phyloP scores from a whole-genome alignment of 2,329 filamentous ascomycete species.

The Cytospora mali region DNA sequence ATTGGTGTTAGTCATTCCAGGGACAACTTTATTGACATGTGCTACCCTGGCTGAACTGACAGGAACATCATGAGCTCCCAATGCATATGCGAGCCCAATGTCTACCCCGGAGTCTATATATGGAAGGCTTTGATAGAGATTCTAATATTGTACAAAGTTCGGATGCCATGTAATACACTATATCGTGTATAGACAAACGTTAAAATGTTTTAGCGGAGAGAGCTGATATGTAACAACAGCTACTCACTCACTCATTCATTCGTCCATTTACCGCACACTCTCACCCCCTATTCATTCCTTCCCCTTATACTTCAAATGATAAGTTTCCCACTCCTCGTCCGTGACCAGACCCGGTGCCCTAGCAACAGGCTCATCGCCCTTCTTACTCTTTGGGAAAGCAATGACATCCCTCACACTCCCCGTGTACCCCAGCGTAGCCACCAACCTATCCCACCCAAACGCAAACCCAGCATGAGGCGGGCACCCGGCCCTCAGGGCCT shows the following conservation, averaged over 20 bases:
- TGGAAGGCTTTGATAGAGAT: too few species aligned
- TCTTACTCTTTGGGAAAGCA: slow-evolving; percentile 92
- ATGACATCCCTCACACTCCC: slow-evolving; percentile 89
- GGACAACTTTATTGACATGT: neutral
- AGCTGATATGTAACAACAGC: neutral
- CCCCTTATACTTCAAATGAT: slow-evolving; percentile 42
- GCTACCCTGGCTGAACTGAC: too few species aligned
- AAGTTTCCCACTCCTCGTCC: slow-evolving; percentile 53
- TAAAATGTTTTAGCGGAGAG: neutral
- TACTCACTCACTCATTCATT: neutral
- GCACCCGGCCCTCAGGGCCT: slow-evolving; percentile 81
- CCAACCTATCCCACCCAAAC: slow-evolving; percentile 84
- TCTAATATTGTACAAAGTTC: neutral
- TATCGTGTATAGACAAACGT: neutral
- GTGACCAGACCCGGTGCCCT: slow-evolving; percentile 73
- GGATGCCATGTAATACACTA: neutral
- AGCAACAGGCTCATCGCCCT: slow-evolving; percentile 83
- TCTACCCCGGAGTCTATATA: too few species aligned
- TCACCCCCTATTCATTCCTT: neutral
- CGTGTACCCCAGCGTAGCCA: slow-evolving; percentile 76
- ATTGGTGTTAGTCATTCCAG: neutral
- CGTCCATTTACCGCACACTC: neutral
- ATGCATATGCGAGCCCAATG: too few species aligned
- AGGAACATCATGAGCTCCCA: neutral
- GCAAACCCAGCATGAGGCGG: slow-evolving; percentile 95